Evolutionary conservation across 495 filamentous ascomycete genomes (phyloP).

Genomic region (Neurospora sp.): DNA sequence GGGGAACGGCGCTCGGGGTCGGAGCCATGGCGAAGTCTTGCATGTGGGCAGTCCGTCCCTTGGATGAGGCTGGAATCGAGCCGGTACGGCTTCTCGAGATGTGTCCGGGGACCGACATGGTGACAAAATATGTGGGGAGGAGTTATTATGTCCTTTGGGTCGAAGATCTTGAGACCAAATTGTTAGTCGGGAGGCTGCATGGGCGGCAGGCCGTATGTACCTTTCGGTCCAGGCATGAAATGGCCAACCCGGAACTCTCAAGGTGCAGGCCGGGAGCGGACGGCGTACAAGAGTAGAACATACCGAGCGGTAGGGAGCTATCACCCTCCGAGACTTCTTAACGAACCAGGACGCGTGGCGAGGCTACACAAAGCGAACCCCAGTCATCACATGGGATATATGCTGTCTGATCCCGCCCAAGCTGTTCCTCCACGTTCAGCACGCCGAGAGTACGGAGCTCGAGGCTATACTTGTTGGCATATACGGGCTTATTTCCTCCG

Average conservation of each 20-base stretch:
- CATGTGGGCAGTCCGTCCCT: conserved; percentile 30
- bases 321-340: conserved; percentile 16
- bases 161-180: conserved; percentile 10
- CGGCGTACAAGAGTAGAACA: conserved; percentile 15
- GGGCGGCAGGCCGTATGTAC: not conserved
- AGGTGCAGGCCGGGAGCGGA: not conserved
- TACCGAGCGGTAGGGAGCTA: conserved; percentile 21
- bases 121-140: conserved; percentile 20
- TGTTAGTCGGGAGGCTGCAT: conserved; percentile 18
- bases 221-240: conserved; percentile 7
- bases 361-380: conserved; percentile 38
- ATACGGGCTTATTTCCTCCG: not conserved
- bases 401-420: conserved; percentile 33
- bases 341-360: conserved; percentile 30
- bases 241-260: conserved; percentile 2
- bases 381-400: conserved; percentile 41
- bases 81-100: conserved; percentile 49
- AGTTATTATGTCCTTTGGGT: conserved; percentile 4
- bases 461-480: conserved; percentile 14
- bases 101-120: conserved; percentile 36
- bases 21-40: conserved; percentile 43
- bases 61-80: conserved; percentile 39
- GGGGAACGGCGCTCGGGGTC: conserved; percentile 32
- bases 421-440: conserved; percentile 29
- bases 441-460: conserved; percentile 20